phyloP scores from a whole-genome alignment of 1,284 basidiomycete genomes.

The Trichosporon ovoides region DNA sequence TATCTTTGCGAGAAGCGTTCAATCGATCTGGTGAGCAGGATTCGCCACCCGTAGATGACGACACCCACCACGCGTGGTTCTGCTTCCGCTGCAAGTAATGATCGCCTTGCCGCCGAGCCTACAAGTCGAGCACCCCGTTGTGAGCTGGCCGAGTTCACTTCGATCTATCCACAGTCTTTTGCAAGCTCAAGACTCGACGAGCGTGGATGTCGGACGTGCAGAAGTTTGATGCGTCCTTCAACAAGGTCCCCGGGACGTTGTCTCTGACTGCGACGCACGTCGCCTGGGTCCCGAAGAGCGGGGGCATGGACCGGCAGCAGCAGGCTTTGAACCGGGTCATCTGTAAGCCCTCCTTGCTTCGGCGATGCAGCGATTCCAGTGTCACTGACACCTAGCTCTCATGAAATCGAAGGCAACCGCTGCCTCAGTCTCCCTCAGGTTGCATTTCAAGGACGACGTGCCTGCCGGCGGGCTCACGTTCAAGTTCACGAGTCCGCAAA shows the following conservation, averaged over 20 bases:
- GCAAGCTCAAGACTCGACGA: too few species aligned
- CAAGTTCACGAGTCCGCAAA: conserved; percentile 36
- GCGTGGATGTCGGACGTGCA: conserved; percentile 14
- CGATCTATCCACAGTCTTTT: too few species aligned
- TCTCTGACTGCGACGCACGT: conserved; percentile 39
- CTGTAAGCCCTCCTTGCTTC: too few species aligned
- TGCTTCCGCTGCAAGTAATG: not conserved
- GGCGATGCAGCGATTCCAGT: too few species aligned
- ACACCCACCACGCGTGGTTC: not conserved
- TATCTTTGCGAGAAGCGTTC: not conserved
- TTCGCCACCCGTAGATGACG: not conserved
- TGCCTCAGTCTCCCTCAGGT: conserved; percentile 37
- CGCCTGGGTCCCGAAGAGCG: conserved; percentile 41
- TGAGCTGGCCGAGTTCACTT: too few species aligned
- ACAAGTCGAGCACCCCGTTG: too few species aligned
- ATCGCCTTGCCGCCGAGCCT: not conserved
- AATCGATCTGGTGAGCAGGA: not conserved
- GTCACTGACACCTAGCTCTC: conserved; percentile 37
- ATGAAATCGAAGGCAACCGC: conserved; percentile 42
- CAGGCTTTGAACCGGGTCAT: conserved; percentile 43
- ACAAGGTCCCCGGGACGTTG: conserved; percentile 43
- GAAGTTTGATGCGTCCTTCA: conserved; percentile 40
- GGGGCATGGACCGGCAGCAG: conserved; percentile 40
- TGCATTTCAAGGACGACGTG: conserved; percentile 44
- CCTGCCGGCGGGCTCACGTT: conserved; percentile 44